These are phyloP conservation scores for Sclerotinia glacialis DNA, from an alignment of 2,329 filamentous ascomycete species.

Conservation along the genomic window DNA sequence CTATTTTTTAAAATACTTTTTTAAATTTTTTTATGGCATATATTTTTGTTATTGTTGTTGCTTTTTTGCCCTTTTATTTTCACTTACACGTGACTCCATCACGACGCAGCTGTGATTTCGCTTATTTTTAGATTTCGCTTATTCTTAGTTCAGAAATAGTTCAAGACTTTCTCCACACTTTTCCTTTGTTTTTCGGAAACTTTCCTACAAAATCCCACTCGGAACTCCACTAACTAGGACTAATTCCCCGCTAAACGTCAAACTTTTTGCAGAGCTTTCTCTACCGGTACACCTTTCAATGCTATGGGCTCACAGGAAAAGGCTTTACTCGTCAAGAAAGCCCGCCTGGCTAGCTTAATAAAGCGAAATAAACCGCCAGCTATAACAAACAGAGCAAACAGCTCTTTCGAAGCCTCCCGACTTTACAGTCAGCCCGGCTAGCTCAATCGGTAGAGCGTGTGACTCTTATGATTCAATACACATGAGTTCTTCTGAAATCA, in stretches of 20 bases:
- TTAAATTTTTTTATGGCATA: too few species aligned
- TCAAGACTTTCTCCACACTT: neutral
- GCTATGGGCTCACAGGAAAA: too few species aligned
- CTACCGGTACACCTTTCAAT: accelerated
- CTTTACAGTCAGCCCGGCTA: too few species aligned
- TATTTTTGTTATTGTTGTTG: neutral
- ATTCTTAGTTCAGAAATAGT: neutral
- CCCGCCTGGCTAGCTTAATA: too few species aligned
- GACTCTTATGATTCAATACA: conserved; percentile 31
- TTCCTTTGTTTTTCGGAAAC: neutral
- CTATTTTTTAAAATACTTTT: accelerated
- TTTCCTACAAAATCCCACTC: neutral
- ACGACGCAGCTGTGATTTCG: neutral
- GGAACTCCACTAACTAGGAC: neutral
- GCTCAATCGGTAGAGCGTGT: conserved; percentile 40
- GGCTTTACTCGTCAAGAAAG: too few species aligned
- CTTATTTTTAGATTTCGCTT: neutral
- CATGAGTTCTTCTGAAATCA: conserved; percentile 11
- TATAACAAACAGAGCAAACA: too few species aligned
- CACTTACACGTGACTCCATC: neutral
- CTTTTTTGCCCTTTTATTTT: neutral
- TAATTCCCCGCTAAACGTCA: neutral
- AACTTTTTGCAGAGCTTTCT: neutral
- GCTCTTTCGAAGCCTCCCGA: too few species aligned
- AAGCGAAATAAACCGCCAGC: too few species aligned